A percentile compares a stretch with the other conserved stretches of the same genome.
phyloP scores from a whole-genome alignment of 805 yeast species.

The Barnettozyma populi region DNA sequence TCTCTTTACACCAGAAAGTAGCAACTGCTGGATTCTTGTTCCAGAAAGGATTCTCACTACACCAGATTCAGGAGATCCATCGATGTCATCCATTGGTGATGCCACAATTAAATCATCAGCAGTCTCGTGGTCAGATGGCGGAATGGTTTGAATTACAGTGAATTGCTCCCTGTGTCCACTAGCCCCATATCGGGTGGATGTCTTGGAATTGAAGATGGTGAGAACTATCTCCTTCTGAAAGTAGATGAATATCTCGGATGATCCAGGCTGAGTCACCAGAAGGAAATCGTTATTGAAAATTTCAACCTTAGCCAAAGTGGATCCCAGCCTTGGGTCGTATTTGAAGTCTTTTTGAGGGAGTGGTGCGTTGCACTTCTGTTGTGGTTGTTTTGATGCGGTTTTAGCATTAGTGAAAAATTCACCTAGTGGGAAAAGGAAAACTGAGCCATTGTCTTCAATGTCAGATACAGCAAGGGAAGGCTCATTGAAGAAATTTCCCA shows the following conservation, averaged over 20 bases:
- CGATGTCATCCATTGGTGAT: conserved; percentile 36
- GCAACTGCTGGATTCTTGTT: conserved; percentile 10
- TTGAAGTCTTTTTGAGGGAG: conserved; percentile 11
- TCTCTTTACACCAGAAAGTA: conserved; percentile 4
- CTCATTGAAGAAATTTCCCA: conserved; percentile 36
- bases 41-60: conserved; percentile 31
- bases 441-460: conserved; percentile 39
- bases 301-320: conserved; percentile 28
- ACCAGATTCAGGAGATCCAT: conserved; percentile 32
- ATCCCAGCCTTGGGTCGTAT: conserved; percentile 39
- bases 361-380: background rate
- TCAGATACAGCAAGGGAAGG: conserved; percentile 47
- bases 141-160: conserved; percentile 21
- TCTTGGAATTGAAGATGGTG: conserved; percentile 23
- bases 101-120: conserved; percentile 37
- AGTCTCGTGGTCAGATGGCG: background rate
- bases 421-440: conserved; percentile 38
- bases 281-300: conserved; percentile 31
- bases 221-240: conserved; percentile 21
- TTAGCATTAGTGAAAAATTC: conserved; percentile 18
- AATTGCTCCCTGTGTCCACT: conserved; percentile 42
- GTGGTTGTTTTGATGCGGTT: background rate
- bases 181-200: conserved; percentile 30
- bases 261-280: conserved; percentile 48
- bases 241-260: conserved; percentile 37